Evolutionary conservation across 176 grass and related monocot species (phyloP), one percentile per base, ranked within the genome.

Genomic region (Oryza brachyantha): DNA sequence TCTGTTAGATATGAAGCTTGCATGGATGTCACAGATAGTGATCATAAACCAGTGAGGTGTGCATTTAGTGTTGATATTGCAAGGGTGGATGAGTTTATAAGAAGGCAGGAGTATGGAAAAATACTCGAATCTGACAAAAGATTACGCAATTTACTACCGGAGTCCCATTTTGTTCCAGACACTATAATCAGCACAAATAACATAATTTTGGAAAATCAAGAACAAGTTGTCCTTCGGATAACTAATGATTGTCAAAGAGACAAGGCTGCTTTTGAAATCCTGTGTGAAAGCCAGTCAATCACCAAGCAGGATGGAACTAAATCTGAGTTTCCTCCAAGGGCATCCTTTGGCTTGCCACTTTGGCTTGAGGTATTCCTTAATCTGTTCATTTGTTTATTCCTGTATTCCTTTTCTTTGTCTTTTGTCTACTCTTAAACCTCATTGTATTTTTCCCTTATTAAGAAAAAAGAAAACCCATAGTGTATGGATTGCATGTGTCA

Each of bases 21-120:
- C 81, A 92, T 97, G 95, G 85, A 94, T 82, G 89, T 90, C 70
- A 92, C 64, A 41, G 91, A 97, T 52, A 97, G 95, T 82, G 95
- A 97, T 79, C 95, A 97, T 91, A 97, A 97, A 81, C 95, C 95
- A 37, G 95, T 97, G 74, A 91, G 85, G 52, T 97, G 95, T 83
- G 92, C 46, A 73, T 94, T 97, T 72, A 92, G 59, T 79, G 85
- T 92, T 80, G 95, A 92, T 74, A 94, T 97, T 88, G 89, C 91
- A 77, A 90, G 85, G 76, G 75, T 86, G 29, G 89, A 97, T 82
- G 85, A 94, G 75, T 58, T 88, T 64, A 73, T 70, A 90, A 94
- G 86, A 88, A 84, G 95, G 70, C 85, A 90, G 80, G 89, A 92
- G 43, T 90, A 88, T 40, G 85, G 83, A 68, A 69, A 88, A 70